Evolutionary conservation across 306 rosid species (phyloP), one percentile per base, ranked within the genome.

Genomic region (Clitoria ternatea): DNA sequence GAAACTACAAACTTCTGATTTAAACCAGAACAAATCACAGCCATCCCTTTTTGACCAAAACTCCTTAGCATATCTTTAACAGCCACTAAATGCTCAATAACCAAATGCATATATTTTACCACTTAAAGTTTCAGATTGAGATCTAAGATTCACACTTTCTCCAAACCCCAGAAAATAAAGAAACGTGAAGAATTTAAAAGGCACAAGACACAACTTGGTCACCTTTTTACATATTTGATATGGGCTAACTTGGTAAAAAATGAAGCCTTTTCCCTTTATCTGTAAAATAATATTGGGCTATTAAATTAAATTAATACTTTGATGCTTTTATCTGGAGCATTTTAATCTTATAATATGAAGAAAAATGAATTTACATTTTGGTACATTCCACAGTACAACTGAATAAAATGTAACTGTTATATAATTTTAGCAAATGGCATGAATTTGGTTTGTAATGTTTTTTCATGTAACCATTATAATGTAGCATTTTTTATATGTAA

Each of bases 131-230:
- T 63, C 40, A 39, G 81, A 78, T 73, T 77, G 52, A 65, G 68
- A 75, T 78, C 77, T 67, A 64, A 68, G 79, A 74, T 77, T 77
- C 81, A 74, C 92, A 74, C 92, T 85, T 85, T 85, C 78, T 76
- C 92, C 72, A 81, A 75, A 77, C 72, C 87, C 92, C 5, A 89
- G 82, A 81, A 78, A 15, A 61, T 14, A 35, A 44, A 74, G 45
- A 39, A 61, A 35, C 79, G 37, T 12, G 52, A 61, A 54, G 48
- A 76, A 56, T 42, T 61, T 17, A 52, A 13, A 13, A 72, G 61
- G 33, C 69, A 45, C 69, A 72, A 20, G 1, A 45, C 69, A 59
- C 49, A 45, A 45, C 50, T 45, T 19, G 37, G 29, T 44, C 60
- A 57, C 37, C 32, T 43, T 78, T 84, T 74, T 23, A 48, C 15